Conservation (phyloP, 2,329 filamentous ascomycete genomes). For the Claviceps arundinis region DNA sequence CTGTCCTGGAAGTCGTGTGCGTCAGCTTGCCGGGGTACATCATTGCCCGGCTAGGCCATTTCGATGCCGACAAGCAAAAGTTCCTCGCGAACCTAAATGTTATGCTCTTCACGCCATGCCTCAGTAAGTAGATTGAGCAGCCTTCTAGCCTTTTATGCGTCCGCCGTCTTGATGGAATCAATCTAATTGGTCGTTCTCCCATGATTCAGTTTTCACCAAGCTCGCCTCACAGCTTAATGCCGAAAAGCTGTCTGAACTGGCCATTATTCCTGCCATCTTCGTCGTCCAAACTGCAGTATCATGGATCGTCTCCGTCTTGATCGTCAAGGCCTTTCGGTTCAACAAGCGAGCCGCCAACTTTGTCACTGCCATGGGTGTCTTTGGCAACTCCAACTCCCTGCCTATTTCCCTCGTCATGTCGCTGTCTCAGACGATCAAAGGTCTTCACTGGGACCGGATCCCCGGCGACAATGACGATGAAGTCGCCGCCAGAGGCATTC, state of each 20-base stretch:
- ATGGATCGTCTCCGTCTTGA: constrained; percentile 57
- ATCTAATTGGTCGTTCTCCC: background rate
- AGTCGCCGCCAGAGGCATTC: constrained; percentile 81
- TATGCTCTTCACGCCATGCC: constrained; percentile 88
- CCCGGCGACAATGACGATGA: constrained; percentile 91
- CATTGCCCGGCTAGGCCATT: constrained; percentile 77
- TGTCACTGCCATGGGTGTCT: constrained; percentile 91
- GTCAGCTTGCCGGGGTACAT: constrained; percentile 92
- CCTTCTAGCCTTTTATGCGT: background rate
- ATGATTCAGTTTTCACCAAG: constrained; percentile 73
- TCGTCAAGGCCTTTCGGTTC: constrained; percentile 68
- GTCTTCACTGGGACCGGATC: constrained; percentile 85
- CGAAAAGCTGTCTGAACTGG: constrained; percentile 78
- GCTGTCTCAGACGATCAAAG: constrained; percentile 79
- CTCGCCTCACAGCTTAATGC: constrained; percentile 87
- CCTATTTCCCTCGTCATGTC: constrained; percentile 94
- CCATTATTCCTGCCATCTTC: constrained; percentile 93
- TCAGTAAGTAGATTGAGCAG: constrained; percentile 48
- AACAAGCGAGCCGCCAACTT: constrained; percentile 82
- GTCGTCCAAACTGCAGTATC: constrained; percentile 77
- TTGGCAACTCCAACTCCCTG: constrained; percentile 95
- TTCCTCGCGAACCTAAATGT: constrained; percentile 95
- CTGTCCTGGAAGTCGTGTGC: constrained; percentile 88
- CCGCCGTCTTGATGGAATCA: background rate
- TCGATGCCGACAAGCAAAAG: constrained; percentile 91